Percentiles rank a stretch among this genome's conserved stretches.
Conservation (phyloP, 108 stramenopile species). For the Mediolabrus comicus region DNA sequence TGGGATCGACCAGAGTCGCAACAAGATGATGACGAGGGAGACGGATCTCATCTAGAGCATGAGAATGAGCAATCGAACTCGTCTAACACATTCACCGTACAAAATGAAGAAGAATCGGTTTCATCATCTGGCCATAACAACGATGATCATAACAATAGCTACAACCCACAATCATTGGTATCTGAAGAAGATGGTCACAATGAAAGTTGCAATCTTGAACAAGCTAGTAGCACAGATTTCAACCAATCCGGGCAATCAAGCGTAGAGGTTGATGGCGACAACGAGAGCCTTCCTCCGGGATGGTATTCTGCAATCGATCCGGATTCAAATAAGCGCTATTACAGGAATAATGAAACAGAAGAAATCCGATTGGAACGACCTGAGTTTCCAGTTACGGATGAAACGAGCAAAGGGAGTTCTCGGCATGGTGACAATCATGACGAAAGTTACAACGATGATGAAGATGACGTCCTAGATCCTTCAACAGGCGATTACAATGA, state of each 20-base stretch:
- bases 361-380: conserved; percentile 42
- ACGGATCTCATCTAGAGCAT: background rate
- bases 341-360: conserved; percentile 32
- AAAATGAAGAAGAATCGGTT: background rate
- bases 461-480: conserved; percentile 51
- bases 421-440: background rate
- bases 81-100: no score
- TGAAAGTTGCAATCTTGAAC: background rate
- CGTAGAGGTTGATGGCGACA: conserved; percentile 14
- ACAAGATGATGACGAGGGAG: background rate
- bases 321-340: conserved; percentile 18
- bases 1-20: conserved; percentile 64
- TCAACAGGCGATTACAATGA: conserved; percentile 66
- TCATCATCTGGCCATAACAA: background rate
- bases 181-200: background rate
- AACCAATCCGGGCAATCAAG: background rate
- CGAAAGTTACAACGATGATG: background rate
- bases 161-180: background rate
- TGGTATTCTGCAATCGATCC: conserved; percentile 68
- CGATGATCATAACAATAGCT: background rate
- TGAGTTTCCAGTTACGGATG: background rate
- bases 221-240: background rate
- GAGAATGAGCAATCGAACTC: background rate
- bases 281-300: conserved; percentile 32
- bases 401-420: conserved; percentile 3